Evolutionary conservation across 208 protist species (phyloP).

Genomic region (Novymonas esmeraldas): DNA sequence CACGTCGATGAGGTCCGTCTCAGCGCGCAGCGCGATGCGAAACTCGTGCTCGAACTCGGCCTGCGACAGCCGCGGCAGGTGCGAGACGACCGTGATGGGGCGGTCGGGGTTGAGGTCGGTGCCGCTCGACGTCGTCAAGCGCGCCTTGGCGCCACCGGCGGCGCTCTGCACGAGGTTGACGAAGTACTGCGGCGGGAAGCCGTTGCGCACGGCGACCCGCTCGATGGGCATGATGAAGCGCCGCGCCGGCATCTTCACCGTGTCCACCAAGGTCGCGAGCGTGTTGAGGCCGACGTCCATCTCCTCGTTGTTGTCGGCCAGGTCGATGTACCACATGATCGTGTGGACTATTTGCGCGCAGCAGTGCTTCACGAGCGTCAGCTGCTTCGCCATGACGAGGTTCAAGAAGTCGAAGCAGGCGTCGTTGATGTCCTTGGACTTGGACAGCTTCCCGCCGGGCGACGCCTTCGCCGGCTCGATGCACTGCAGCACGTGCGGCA

Average conservation of each 20-base stretch:
- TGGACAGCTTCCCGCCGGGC: slow-evolving; percentile 31
- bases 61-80: slow-evolving; percentile 71
- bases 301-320: slow-evolving; percentile 72
- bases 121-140: slow-evolving; percentile 28
- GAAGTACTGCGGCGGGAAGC: slow-evolving; percentile 71
- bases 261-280: slow-evolving; percentile 71
- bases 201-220: slow-evolving; percentile 66
- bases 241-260: slow-evolving; percentile 67
- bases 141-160: slow-evolving; percentile 50
- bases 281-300: slow-evolving; percentile 83
- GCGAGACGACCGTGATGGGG: slow-evolving; percentile 73
- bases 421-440: slow-evolving; percentile 83
- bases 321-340: slow-evolving; percentile 89
- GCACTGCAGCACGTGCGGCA: slow-evolving; percentile 89
- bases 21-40: slow-evolving; percentile 49
- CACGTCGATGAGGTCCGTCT: slow-evolving; percentile 58
- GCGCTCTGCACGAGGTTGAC: slow-evolving; percentile 61
- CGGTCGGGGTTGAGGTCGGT: slow-evolving; percentile 71
- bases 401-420: slow-evolving; percentile 90
- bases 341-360: slow-evolving; percentile 88
- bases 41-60: slow-evolving; percentile 86
- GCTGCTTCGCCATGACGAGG: slow-evolving; percentile 80
- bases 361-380: slow-evolving; percentile 77
- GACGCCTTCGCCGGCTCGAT: slow-evolving; percentile 78
- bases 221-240: slow-evolving; percentile 84